Base-by-base conservation (phyloP, 2,329 filamentous ascomycete genomes). In the Monosporascus sp. region DNA sequence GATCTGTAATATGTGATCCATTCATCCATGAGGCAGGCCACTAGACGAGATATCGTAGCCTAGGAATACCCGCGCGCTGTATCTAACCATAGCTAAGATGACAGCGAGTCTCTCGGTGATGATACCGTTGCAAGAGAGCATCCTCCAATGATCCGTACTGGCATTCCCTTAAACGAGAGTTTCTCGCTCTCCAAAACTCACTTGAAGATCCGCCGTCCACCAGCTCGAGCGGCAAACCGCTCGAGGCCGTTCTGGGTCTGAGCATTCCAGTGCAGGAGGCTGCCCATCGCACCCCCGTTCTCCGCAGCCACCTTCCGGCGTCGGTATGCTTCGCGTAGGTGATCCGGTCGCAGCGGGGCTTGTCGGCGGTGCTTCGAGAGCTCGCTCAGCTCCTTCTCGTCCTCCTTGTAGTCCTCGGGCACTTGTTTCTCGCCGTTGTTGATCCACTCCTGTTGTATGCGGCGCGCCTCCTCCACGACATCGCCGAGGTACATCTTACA, bases 401-500 rank as follows among this genome's bases (percentile, higher is more conserved):
- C 67, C 49, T 70, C 65, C 47, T 64, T 62, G 1, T 77, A 73
- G 2, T 80, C 63, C 8, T 82, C 81, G 9, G 75, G 43, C 5
- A 46, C 76, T 60, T 86, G 82, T 52, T 76, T 75, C 67, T 86
- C 83, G 54, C 76, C 78, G 15, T 72, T 77, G 1, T 76, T 74
- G 35, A 86, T 74, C 87, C 86, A 90, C 70, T 92, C 86, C 54
- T 78, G 77, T 65, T 91, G 88, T 11, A 91, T 80, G 44, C 81
- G 78, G 50, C 87, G 79, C 9, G 89, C 88, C 48, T 78, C 74
- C 67, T 90, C 88, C 57, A 92, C 86, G 48, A 93, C 77, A 57
- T 90, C 86, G 50, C 87, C 88, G 4, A 88, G 81, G 66, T 89
- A 91, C 56, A 89, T 78, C 70, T 93, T 93, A 48, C 86, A 84